Base-by-base conservation (phyloP, 768 basidiomycete species). In the Antrodiella citrinella region DNA sequence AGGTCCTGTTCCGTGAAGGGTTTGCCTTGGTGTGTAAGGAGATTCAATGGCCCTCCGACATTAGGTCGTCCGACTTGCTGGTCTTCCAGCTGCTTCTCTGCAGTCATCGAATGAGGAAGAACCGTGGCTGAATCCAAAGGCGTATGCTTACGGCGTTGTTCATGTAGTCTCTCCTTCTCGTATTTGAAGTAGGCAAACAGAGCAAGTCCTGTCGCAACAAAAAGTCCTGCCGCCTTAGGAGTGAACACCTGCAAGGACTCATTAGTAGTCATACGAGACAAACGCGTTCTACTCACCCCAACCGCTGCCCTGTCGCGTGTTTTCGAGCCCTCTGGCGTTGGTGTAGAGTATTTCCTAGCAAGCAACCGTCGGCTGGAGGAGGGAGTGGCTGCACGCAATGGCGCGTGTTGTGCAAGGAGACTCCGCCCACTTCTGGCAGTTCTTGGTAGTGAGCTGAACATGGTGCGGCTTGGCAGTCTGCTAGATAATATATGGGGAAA, bases 21-120 rank as follows among this genome's bases (percentile, higher is more conserved):
- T 49, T 63, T 65, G 50, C 81, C 82, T 7, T 80, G 69, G 44
- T 86, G 82, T 4, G 81, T 78, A 3, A 73, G 78, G 45, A 98
- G 73, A 3, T 69, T 67, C 73, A 99, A 98, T 0, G 94, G 86
- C 1, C 96, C 96, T 15, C 96, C 96, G 50, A 99, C 84, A 42
- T 86, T 74, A 0, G 96, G 88, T 51, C 88, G 76, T 4, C 95
- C 95, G 57, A 87, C 81, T 19, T 82, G 80, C 54, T 81, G 81
- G 19, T 76, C 76, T 15, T 78, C 80, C 1, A 78, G 75, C 62
- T 93, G 89, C 59, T 86, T 80, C 57, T 84, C 91, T 93, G 45
- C 19, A 47, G 45, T 25, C 22, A 15, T 45, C n/a, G 21, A 18
- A 13, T 43, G 41, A 22, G 23, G 9, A 20, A 1, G 23, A n/a